Conservation (phyloP, 345 rosid genomes). For the Salix brachista region DNA sequence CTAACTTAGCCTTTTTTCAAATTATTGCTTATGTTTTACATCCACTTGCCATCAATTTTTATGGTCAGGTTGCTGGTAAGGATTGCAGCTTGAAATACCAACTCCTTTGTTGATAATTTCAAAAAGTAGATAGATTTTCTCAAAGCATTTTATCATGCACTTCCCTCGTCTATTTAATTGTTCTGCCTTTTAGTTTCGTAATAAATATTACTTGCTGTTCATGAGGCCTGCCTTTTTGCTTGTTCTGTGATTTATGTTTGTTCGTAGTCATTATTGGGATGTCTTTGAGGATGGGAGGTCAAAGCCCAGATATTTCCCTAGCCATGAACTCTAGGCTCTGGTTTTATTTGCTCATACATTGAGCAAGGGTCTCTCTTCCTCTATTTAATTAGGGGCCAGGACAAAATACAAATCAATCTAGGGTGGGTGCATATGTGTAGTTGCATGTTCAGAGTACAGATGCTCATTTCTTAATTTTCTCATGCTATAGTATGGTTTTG, state of each 20-base stretch:
- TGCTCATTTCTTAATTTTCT: too few relatives aligned
- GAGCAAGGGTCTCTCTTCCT: neutral
- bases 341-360: neutral
- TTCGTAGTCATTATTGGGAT: neutral
- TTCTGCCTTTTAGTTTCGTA: neutral
- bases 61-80: neutral
- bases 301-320: neutral
- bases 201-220: too few relatives aligned
- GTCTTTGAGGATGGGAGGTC: neutral
- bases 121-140: neutral
- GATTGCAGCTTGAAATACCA: neutral
- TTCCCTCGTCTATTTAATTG: neutral
- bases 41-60: slow-evolving; percentile 1
- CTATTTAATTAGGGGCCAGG: neutral
- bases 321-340: neutral
- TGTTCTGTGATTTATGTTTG: neutral
- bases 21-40: neutral
- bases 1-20: slow-evolving; percentile 8
- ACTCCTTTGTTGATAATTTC: neutral
- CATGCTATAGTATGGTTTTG: too few relatives aligned
- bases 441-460: neutral
- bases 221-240: too few relatives aligned
- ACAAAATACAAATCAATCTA: too few relatives aligned
- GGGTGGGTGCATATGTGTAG: neutral
- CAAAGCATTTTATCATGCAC: neutral